Evolutionary conservation across 2,329 filamentous ascomycete species (phyloP).

Genomic region (Zelopaecilomyces penicillatus): DNA sequence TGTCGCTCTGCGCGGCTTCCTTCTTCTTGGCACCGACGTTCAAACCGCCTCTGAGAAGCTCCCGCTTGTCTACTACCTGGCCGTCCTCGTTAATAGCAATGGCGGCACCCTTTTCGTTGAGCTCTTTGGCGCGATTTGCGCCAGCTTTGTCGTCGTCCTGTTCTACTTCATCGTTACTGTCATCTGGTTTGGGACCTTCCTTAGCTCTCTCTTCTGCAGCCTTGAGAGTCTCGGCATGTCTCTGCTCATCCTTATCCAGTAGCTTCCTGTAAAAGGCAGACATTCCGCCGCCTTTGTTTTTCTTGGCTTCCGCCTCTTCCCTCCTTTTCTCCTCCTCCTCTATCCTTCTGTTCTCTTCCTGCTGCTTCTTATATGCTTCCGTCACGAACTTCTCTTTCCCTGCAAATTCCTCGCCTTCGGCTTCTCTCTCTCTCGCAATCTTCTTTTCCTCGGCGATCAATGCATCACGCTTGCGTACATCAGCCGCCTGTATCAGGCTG

Average conservation of each 20-base stretch:
- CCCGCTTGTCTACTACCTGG: slow-evolving; percentile 75
- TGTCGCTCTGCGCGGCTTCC: slow-evolving; percentile 23
- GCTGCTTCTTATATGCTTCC: slow-evolving; percentile 71
- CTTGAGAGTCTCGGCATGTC: slow-evolving; percentile 61
- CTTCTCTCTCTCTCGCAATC: slow-evolving; percentile 67
- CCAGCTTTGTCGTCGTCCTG: slow-evolving; percentile 49
- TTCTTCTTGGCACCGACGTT: slow-evolving; percentile 62
- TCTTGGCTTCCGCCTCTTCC: slow-evolving; percentile 57
- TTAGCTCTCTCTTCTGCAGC: slow-evolving; percentile 51
- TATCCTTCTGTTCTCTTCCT: slow-evolving; percentile 61
- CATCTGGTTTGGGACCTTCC: slow-evolving; percentile 21
- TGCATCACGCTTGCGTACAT: slow-evolving; percentile 68
- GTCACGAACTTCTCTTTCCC: slow-evolving; percentile 85
- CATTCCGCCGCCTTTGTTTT: slow-evolving; percentile 61
- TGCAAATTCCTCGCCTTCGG: slow-evolving; percentile 70
- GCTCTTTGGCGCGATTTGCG: slow-evolving; percentile 56
- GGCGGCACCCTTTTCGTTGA: slow-evolving; percentile 52
- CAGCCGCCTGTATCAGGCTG: slow-evolving; percentile 62
- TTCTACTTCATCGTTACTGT: slow-evolving; percentile 25
- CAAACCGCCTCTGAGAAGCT: slow-evolving; percentile 65
- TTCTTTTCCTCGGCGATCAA: slow-evolving; percentile 74
- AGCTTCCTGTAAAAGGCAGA: slow-evolving; percentile 69
- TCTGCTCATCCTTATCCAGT: slow-evolving; percentile 60
- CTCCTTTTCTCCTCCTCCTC: slow-evolving; percentile 63
- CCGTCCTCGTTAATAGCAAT: slow-evolving; percentile 75